A percentile compares a stretch with the other conserved stretches of the same genome.
Evolutionary conservation across 2,329 filamentous ascomycete genomes (phyloP).

Genomic region (Coniochaeta sp.): DNA sequence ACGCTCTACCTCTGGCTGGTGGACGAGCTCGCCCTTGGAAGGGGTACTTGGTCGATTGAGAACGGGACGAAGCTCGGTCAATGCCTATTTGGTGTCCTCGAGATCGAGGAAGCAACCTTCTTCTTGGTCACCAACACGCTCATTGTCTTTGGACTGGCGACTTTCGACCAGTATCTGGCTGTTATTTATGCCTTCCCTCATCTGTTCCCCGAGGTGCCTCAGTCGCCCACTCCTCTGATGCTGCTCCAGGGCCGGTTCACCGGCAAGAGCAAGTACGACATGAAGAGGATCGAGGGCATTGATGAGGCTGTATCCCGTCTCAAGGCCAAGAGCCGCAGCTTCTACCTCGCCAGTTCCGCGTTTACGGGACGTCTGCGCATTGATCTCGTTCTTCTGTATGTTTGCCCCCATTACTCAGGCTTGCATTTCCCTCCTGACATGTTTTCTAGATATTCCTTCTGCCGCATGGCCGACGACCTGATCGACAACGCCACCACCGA

Average conservation of each 20-base stretch:
- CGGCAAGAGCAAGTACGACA: conserved; percentile 45
- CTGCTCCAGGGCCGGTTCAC: conserved; percentile 44
- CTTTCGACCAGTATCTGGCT: conserved; percentile 63
- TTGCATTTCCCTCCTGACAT: background rate
- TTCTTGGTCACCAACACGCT: conserved; percentile 64
- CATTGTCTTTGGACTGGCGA: conserved; percentile 61
- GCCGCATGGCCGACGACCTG: conserved; percentile 65
- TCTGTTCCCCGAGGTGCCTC: conserved; percentile 43
- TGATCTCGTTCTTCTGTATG: conserved; percentile 57
- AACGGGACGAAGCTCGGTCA: conserved; percentile 58
- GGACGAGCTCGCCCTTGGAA: conserved; percentile 58
- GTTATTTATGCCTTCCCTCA: conserved; percentile 57
- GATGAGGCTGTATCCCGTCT: conserved; percentile 52
- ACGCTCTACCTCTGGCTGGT: conserved; percentile 68
- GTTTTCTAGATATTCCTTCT: conserved; percentile 60
- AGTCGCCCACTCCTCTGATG: conserved; percentile 37
- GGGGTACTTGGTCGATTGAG: conserved; percentile 67
- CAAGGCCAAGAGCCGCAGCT: conserved; percentile 61
- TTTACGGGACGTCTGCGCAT: conserved; percentile 63
- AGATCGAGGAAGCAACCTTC: conserved; percentile 69
- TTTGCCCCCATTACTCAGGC: conserved; percentile 10
- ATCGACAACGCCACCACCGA: conserved; percentile 55
- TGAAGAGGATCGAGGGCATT: conserved; percentile 49
- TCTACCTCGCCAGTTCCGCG: conserved; percentile 63
- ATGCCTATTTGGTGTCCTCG: conserved; percentile 57